Conservation (phyloP, 73 alveolate species). For the Paramecium bursaria region DNA sequence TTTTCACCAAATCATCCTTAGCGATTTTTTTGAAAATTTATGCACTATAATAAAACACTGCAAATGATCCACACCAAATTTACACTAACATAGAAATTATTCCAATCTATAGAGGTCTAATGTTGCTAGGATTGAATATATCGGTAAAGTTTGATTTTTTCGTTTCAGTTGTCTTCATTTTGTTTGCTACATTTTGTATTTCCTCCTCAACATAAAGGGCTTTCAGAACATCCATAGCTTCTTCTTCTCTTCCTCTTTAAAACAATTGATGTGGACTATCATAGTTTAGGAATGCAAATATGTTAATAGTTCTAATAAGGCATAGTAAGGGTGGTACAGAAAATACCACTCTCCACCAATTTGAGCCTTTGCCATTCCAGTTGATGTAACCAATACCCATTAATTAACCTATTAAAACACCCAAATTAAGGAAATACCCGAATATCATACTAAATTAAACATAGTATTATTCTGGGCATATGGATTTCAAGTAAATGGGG, state of each 20-base stretch:
- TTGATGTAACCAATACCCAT: not conserved
- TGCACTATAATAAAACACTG: conserved; percentile 59
- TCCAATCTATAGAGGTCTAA: no score
- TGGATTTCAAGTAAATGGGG: not conserved
- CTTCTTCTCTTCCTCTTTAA: no score
- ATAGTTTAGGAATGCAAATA: not conserved
- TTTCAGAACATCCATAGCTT: no score
- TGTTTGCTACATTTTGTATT: no score
- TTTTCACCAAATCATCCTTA: not conserved
- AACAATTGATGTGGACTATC: no score
- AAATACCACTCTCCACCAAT: not conserved
- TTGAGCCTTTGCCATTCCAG: not conserved
- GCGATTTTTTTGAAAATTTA: conserved; percentile 29
- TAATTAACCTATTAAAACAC: not conserved
- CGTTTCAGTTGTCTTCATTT: no score
- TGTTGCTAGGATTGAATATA: no score
- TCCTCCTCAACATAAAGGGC: no score
- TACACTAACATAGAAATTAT: conserved; percentile 40
- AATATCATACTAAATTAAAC: not conserved
- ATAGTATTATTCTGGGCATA: not conserved
- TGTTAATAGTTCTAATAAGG: not conserved
- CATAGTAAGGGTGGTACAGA: not conserved
- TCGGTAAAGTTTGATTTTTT: no score
- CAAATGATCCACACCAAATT: conserved; percentile 61
- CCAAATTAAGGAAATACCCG: not conserved